A percentile compares a stretch with the other conserved stretches of the same genome.
Evolutionary conservation across 352 stramenopile species (phyloP).

Genomic region (Globisporangium apiculatum): DNA sequence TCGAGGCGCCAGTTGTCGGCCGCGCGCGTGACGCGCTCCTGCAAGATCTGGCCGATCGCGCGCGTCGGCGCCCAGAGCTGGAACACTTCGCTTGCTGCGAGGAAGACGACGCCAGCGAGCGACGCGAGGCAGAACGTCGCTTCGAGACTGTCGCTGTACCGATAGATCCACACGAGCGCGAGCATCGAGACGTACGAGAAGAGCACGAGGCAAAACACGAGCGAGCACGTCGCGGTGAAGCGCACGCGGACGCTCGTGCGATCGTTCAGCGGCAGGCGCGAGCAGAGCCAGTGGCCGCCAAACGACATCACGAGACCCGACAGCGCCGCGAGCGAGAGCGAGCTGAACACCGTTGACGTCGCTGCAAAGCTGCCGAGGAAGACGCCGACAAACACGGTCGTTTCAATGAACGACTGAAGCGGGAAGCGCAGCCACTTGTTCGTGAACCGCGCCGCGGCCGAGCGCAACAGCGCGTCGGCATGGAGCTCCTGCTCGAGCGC

Average conservation of each 20-base stretch:
- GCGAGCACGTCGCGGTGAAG: conserved; percentile 62
- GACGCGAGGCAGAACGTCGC: conserved; percentile 77
- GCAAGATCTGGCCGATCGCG: conserved; percentile 62
- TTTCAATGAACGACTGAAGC: conserved; percentile 71
- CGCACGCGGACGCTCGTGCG: conserved; percentile 42
- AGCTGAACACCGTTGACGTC: conserved; percentile 68
- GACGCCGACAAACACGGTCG: conserved; percentile 57
- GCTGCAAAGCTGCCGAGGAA: conserved; percentile 70
- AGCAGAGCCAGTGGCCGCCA: conserved; percentile 62
- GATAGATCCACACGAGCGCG: conserved; percentile 74
- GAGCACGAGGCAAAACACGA: conserved; percentile 69
- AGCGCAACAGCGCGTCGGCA: conserved; percentile 44
- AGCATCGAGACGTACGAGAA: conserved; percentile 66
- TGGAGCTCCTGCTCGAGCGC: conserved; percentile 53
- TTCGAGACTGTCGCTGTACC: conserved; percentile 82
- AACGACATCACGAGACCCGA: conserved; percentile 74
- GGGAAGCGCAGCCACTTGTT: conserved; percentile 75
- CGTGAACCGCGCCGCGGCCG: conserved; percentile 47
- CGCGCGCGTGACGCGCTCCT: conserved; percentile 68
- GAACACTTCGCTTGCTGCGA: conserved; percentile 74
- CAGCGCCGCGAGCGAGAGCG: conserved; percentile 58
- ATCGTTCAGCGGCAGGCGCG: conserved; percentile 48
- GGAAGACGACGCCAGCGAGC: conserved; percentile 70
- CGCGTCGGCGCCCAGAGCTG: conserved; percentile 77
- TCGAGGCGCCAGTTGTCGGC: conserved; percentile 72